These are phyloP conservation scores for Leccinum barrowsii DNA, from an alignment of 768 basidiomycete genomes.

Conservation along the genomic window DNA sequence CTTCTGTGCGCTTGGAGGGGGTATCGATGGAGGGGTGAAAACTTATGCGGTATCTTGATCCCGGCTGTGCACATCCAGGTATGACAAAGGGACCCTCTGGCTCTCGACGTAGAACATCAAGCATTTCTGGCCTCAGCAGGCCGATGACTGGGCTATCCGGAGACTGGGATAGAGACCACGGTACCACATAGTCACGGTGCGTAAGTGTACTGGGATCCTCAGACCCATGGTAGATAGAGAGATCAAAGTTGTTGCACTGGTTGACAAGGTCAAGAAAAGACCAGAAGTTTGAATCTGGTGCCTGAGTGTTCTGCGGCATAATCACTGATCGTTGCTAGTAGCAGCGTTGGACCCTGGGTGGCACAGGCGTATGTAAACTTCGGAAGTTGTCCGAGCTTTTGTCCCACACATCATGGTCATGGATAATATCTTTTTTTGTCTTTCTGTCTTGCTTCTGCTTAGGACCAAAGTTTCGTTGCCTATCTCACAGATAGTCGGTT, in stretches of 20 bases:
- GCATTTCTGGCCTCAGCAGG: slow-evolving; percentile 53
- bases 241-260: slow-evolving; percentile 67
- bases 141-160: slow-evolving; percentile 55
- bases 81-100: slow-evolving; percentile 42
- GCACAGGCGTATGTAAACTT: background rate
- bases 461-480: background rate
- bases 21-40: slow-evolving; percentile 53
- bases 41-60: slow-evolving; percentile 35
- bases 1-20: slow-evolving; percentile 54
- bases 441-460: too few species aligned
- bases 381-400: background rate
- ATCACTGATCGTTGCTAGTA: background rate
- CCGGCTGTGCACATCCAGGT: slow-evolving; percentile 27
- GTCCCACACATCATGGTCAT: background rate
- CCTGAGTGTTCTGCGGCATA: slow-evolving; percentile 3
- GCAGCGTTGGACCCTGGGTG: background rate
- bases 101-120: slow-evolving; percentile 52
- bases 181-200: slow-evolving; percentile 45
- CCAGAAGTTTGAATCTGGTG: background rate
- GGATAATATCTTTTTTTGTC: too few species aligned
- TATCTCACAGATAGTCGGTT: background rate
- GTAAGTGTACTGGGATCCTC: slow-evolving; percentile 24
- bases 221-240: slow-evolving; percentile 28
- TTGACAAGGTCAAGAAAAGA: slow-evolving; percentile 64
- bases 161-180: slow-evolving; percentile 53